Conservation (phyloP, 2,329 filamentous ascomycete species). For the Grosmannia penicillata region DNA sequence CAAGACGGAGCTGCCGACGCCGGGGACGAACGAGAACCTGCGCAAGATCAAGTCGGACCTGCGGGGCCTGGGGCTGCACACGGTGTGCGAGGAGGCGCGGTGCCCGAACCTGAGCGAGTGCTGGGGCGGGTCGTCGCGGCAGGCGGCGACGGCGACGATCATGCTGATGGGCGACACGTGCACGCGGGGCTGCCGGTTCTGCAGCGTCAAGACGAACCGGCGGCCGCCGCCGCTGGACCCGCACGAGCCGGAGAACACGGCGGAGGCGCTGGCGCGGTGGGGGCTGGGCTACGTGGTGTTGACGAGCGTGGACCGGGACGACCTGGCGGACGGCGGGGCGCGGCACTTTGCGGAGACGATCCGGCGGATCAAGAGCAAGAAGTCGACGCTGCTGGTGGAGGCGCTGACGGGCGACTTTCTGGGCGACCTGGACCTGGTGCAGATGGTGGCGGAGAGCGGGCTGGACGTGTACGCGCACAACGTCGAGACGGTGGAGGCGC, state of each 20-base stretch:
- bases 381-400: slow-evolving; percentile 63
- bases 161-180: slow-evolving; percentile 99
- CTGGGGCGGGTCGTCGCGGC: slow-evolving; percentile 85
- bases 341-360: slow-evolving; percentile 89
- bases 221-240: slow-evolving; percentile 68
- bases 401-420: slow-evolving; percentile 76
- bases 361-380: slow-evolving; percentile 79
- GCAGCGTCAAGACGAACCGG: slow-evolving; percentile 82
- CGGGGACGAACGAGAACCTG: slow-evolving; percentile 65
- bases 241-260: slow-evolving; percentile 93
- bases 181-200: slow-evolving; percentile 91
- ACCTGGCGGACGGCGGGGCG: slow-evolving; percentile 77
- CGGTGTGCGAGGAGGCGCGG: slow-evolving; percentile 92
- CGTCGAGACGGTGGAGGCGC: slow-evolving; percentile 80
- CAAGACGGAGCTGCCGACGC: slow-evolving; percentile 69
- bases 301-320: slow-evolving; percentile 87
- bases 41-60: slow-evolving; percentile 92
- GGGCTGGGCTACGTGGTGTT: slow-evolving; percentile 91
- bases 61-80: slow-evolving; percentile 77
- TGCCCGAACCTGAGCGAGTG: slow-evolving; percentile 97
- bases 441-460: slow-evolving; percentile 69
- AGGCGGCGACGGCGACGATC: slow-evolving; percentile 87
- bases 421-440: slow-evolving; percentile 78
- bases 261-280: slow-evolving; percentile 85
- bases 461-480: slow-evolving; percentile 97